Evolutionary conservation across 192 early-diverging fungal genomes (phyloP).

Genomic region (Thamnidium elegans): DNA sequence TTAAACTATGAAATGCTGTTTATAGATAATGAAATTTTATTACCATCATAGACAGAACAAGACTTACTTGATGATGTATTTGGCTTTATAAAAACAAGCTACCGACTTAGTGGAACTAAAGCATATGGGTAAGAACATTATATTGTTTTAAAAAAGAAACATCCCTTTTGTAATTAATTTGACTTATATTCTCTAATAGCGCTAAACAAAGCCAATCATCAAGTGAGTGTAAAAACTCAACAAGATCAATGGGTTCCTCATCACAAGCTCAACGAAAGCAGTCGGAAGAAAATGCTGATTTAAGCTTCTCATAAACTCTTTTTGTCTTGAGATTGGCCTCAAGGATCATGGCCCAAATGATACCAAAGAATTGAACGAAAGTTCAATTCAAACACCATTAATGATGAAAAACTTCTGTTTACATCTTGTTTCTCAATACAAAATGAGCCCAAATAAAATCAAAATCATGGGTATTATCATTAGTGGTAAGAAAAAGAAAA

Average conservation of each 20-base stretch:
- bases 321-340: conserved; percentile 5
- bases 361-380: conserved; percentile 14
- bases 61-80: neutral
- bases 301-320: neutral
- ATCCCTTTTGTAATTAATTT: no score
- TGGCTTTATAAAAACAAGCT: no score
- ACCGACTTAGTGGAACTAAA: no score
- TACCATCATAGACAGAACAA: neutral
- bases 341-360: neutral
- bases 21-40: neutral
- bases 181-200: neutral
- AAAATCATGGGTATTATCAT: no score
- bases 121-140: neutral
- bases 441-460: no score
- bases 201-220: neutral
- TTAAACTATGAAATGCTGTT: neutral
- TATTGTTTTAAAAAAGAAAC: no score
- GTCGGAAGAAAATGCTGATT: neutral
- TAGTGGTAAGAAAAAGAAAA: no score
- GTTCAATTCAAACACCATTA: conserved; percentile 8
- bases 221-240: neutral
- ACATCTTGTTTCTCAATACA: no score
- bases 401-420: conserved; percentile 13
- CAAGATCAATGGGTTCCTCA: neutral
- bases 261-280: neutral